Conservation (phyloP, 1,284 basidiomycete genomes). For the Neolentinus lepideus region DNA sequence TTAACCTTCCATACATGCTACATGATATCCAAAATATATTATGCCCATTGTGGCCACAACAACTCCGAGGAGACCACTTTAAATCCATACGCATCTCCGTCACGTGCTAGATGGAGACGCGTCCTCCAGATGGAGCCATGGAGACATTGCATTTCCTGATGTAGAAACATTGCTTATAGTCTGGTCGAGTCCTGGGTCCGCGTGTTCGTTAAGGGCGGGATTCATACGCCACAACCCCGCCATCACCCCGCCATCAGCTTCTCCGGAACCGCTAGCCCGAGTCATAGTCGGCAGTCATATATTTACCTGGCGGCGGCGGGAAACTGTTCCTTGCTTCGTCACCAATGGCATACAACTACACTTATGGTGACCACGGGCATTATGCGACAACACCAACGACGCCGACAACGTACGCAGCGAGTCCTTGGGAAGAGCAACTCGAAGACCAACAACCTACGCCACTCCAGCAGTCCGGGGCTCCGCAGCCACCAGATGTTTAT, state of each 20-base stretch:
- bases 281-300: background rate
- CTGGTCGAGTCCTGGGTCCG: no score
- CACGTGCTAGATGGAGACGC: no score
- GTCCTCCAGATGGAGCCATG: no score
- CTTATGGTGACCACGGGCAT: constrained; percentile 8
- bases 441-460: constrained; percentile 1
- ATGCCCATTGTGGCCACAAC: no score
- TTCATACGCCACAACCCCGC: background rate
- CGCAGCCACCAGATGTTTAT: constrained; percentile 1
- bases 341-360: constrained; percentile 14
- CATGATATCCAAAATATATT: no score
- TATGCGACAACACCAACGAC: constrained; percentile 11
- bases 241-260: background rate
- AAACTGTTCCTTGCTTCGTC: background rate
- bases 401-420: constrained; percentile 10
- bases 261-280: background rate
- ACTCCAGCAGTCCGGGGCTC: constrained; percentile 1
- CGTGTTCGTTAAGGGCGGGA: no score
- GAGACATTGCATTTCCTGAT: no score
- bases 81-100: no score
- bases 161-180: no score
- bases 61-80: no score
- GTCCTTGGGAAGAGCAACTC: constrained; percentile 10
- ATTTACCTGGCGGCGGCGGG: background rate
- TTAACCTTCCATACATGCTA: no score